Evolutionary conservation across 352 stramenopile species (phyloP), one percentile per base, ranked within the genome.

Genomic region (Pythium sp.): DNA sequence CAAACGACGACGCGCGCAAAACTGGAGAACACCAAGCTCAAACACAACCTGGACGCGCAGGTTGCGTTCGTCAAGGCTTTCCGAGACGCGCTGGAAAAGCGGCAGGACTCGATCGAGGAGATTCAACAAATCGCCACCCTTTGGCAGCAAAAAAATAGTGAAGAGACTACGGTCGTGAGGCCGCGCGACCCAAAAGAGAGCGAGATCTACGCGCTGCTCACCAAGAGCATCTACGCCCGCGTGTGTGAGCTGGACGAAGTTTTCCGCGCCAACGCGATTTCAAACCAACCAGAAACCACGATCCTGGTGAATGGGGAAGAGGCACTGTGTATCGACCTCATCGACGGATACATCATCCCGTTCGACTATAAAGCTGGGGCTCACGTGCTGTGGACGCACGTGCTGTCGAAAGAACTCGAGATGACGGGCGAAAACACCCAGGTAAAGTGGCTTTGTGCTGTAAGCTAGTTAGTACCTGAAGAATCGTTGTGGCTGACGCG

Each of bases 21-120:
- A 47, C 62, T 82, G 53, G 76, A 87, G 63, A 86, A 86, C 51
- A 59, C 64, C 2, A 84, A 84, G 64, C 69, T 87, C 36, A 68
- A 70, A 0, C 66, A 81, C 26, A 73, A 76, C 61, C 68, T 82
- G 34, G 66, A 85, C 64, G 79, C 61, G 3, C 76, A 87, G 58
- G 76, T 78, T 47, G 72, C 71, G 5, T 60, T 87, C 9, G 72
- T 73, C 0, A 75, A 71, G 34, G 81, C 70, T 51, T 75, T 85
- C 3, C 72, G 83, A 67, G 70, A 74, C 38, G 34, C 81, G 36
- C 58, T 87, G 11, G 47, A 60, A 5, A 51, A 51, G 6, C 81
- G 80, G 49, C 75, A 69, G 43, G 30, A 57, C 9, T 34, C 24
- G 0, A 51, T 22, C 2, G 43, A 51, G 43, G 43, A 51, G 18